A percentile compares a stretch with the other conserved stretches of the same genome.
Conservation (phyloP, 169 alveolate species). For the Plasmodium knowlesi region DNA sequence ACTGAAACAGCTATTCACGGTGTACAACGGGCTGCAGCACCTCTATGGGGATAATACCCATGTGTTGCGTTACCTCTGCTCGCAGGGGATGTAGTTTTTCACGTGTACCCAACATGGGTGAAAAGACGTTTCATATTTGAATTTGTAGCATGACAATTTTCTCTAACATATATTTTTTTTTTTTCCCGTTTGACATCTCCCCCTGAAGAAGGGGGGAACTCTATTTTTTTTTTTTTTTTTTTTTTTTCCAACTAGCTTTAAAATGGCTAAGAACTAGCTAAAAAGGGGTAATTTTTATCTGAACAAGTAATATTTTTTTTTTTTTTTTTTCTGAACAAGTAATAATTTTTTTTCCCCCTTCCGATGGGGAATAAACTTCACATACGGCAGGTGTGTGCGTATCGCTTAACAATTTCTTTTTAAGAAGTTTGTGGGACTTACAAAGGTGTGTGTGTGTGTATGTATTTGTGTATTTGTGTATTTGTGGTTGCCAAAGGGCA, state of each 20-base stretch:
- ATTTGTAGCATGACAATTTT: not conserved
- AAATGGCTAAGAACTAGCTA: too few species aligned
- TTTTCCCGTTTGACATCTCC: not conserved
- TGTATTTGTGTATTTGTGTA: too few species aligned
- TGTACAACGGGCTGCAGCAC: conserved; percentile 50
- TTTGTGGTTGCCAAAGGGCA: not conserved
- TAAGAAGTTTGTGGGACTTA: not conserved
- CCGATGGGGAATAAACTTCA: not conserved
- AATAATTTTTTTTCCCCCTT: too few species aligned
- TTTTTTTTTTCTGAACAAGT: not conserved
- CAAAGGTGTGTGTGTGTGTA: too few species aligned
- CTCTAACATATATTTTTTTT: not conserved
- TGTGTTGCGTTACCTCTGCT: conserved; percentile 22
- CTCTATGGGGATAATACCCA: conserved; percentile 29
- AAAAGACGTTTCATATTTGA: not conserved
- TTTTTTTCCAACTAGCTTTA: not conserved
- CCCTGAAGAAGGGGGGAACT: not conserved
- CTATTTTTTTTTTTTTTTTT: not conserved
- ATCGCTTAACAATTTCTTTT: not conserved
- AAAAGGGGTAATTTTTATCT: too few species aligned
- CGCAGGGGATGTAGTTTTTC: not conserved
- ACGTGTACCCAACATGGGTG: not conserved
- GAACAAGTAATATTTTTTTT: not conserved
- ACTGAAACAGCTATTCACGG: conserved; percentile 26
- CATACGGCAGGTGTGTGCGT: not conserved